Evolutionary conservation across 1,284 basidiomycete species (phyloP), one percentile per base, ranked within the genome.

Genomic region (Porodaedalea pini): DNA sequence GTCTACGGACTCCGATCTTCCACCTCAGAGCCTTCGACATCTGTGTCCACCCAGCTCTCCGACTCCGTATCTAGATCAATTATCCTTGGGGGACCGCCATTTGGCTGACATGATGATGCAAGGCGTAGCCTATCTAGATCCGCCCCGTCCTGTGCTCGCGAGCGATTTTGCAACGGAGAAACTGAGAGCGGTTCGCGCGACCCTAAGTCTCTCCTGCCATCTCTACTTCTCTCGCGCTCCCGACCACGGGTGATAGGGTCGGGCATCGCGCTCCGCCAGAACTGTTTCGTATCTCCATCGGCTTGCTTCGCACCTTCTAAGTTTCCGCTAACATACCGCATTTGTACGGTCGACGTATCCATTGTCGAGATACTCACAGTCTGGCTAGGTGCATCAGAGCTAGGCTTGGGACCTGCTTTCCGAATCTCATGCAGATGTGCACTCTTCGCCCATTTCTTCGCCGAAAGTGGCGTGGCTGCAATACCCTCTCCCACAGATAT

Each of bases 351-450:
- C 19, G 37, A 8, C n/a, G 27, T 13, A 25, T 17, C 13, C 15
- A 27, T 19, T 47, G 19, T 36, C 11, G 23, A 65, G 66, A 6
- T 63, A 62, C 13, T 68, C 68, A 10, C 34, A 40, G 37, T 13
- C 15, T 37, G 15, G 19, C 13, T 31, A 5, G 19, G 10, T 6
- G 36, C 31, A 2, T 40, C 48, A 29, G 15, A 10, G 25, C 52
- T 19, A 27, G 11, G 36, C 51, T 23, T 31, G 8, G 49, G 34
- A 13, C 21, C 31, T 29, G 37, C 17, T 32, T 27, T 57, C 32
- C 51, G 47, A 21, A 59, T 56, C 66, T 88, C 85, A 63, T 90
- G 88, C 59, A 90, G 61, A 73, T 90, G 88, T 2, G 88, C 83
- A 3, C 76, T 86, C 44, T 85, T 74, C 23, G 86, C 87, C 81